Conservation (phyloP, 164 flowering plant genomes). For the Amborella trichopoda region DNA sequence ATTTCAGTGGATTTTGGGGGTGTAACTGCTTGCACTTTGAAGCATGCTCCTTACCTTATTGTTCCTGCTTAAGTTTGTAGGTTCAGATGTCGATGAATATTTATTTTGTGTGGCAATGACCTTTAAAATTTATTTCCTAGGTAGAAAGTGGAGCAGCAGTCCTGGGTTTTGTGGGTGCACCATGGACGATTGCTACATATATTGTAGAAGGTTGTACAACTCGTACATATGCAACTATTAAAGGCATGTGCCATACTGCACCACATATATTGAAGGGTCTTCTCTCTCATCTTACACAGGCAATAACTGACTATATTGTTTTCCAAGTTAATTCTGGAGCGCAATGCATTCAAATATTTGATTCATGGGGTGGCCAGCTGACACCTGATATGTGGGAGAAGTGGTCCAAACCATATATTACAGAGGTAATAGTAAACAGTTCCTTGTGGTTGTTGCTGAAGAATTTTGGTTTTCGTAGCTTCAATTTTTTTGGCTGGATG, state of each 20-base stretch:
- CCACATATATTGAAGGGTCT: slow-evolving; percentile 70
- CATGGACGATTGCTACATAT: slow-evolving; percentile 94
- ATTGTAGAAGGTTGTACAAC: slow-evolving; percentile 95
- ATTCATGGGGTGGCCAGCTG: slow-evolving; percentile 97
- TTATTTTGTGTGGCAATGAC: too few relatives aligned
- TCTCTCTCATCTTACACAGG: slow-evolving; percentile 72
- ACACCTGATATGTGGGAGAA: slow-evolving; percentile 94
- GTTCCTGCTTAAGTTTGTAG: too few relatives aligned
- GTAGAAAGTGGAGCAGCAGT: slow-evolving; percentile 83
- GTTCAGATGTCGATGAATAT: too few relatives aligned
- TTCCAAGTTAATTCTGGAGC: slow-evolving; percentile 92
- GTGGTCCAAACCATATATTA: slow-evolving; percentile 91
- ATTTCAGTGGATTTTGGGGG: too few relatives aligned
- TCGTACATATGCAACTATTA: slow-evolving; percentile 75
- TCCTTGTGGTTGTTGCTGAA: neutral
- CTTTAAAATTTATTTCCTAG: slow-evolving; percentile 30
- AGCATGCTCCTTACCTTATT: too few relatives aligned
- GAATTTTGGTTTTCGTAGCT: neutral
- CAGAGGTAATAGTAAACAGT: slow-evolving; percentile 49
- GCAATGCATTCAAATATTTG: slow-evolving; percentile 93
- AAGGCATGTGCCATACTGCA: slow-evolving; percentile 93
- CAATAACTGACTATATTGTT: slow-evolving; percentile 71
- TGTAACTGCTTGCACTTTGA: too few relatives aligned
- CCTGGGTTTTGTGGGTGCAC: slow-evolving; percentile 96
- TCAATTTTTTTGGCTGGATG: neutral